phyloP scores from a whole-genome alignment of 768 basidiomycete genomes.

The Artomyces pyxidatus region DNA sequence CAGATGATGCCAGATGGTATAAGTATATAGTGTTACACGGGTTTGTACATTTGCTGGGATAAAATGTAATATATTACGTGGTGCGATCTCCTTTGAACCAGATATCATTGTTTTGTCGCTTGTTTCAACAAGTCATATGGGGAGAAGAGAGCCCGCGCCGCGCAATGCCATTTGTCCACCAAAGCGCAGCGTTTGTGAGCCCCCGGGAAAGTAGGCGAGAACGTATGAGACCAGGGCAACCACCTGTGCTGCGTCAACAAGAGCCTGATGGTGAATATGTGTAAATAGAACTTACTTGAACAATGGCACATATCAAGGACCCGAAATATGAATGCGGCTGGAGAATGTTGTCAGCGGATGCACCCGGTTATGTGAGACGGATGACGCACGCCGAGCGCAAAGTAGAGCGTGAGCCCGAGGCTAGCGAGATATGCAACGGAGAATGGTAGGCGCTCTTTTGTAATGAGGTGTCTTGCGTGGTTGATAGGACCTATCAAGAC shows the following conservation, averaged over 20 bases:
- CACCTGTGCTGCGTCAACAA: conserved; percentile 36
- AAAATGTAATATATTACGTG: too few species aligned
- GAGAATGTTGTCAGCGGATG: too few species aligned
- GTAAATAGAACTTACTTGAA: conserved; percentile 47
- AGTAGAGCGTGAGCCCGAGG: conserved; percentile 82
- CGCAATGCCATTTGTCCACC: conserved; percentile 77
- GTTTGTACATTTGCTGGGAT: too few species aligned
- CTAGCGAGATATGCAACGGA: conserved; percentile 76
- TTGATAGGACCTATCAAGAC: conserved; percentile 87
- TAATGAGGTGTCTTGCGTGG: conserved; percentile 82
- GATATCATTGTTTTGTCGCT: too few species aligned
- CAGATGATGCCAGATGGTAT: too few species aligned
- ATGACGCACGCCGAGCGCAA: conserved; percentile 73
- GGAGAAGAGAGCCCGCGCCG: conserved; percentile 76
- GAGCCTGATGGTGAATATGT: neutral
- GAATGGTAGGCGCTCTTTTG: conserved; percentile 80
- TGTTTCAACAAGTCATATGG: conserved; percentile 49
- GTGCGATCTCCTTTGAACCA: too few species aligned
- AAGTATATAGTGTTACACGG: too few species aligned
- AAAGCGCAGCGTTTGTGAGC: conserved; percentile 68
- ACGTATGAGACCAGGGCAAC: conserved; percentile 83
- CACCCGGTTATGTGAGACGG: too few species aligned
- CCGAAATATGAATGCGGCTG: conserved; percentile 83
- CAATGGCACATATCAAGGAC: conserved; percentile 70
- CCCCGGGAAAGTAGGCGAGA: conserved; percentile 93